These are phyloP conservation scores for Penicillium turbatum DNA, from an alignment of 495 filamentous ascomycete species.

Conservation along the genomic window DNA sequence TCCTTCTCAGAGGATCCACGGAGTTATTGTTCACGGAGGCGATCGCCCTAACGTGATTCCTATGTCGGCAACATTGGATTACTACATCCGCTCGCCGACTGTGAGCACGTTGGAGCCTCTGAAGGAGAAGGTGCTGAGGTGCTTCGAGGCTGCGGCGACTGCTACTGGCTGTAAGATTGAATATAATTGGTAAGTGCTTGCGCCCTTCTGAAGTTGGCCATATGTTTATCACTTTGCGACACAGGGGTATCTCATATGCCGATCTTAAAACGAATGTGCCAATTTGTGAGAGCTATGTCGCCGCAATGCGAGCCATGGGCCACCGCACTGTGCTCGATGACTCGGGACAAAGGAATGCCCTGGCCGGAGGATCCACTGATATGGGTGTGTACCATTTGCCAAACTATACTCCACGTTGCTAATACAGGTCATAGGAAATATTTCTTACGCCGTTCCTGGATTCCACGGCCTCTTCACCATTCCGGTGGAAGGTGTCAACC, in stretches of 20 bases:
- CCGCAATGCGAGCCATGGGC: conserved; percentile 46
- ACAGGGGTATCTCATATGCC: conserved; percentile 46
- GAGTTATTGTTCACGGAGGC: conserved; percentile 44
- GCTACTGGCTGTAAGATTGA: conserved; percentile 54
- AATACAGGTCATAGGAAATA: conserved; percentile 46
- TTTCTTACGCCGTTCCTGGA: conserved; percentile 53
- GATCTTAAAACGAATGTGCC: conserved; percentile 48
- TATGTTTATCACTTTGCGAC: not conserved
- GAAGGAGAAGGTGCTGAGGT: conserved; percentile 47
- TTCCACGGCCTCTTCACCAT: conserved; percentile 58
- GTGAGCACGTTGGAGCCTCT: conserved; percentile 39
- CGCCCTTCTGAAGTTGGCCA: not conserved
- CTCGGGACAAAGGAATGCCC: conserved; percentile 28
- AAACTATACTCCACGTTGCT: not conserved
- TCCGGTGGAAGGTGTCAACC: conserved; percentile 47
- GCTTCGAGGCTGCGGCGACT: conserved; percentile 54
- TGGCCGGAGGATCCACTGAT: conserved; percentile 35
- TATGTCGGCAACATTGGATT: conserved; percentile 48
- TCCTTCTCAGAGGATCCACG: conserved; percentile 42
- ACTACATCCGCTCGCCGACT: conserved; percentile 52
- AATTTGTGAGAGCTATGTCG: conserved; percentile 51
- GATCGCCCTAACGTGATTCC: conserved; percentile 52
- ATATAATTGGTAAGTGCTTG: conserved; percentile 32
- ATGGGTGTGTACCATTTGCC: conserved; percentile 27
- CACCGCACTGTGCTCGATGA: conserved; percentile 43